phyloP scores from a whole-genome alignment of 495 filamentous ascomycete species.

The Aspergillus ellipticus region DNA sequence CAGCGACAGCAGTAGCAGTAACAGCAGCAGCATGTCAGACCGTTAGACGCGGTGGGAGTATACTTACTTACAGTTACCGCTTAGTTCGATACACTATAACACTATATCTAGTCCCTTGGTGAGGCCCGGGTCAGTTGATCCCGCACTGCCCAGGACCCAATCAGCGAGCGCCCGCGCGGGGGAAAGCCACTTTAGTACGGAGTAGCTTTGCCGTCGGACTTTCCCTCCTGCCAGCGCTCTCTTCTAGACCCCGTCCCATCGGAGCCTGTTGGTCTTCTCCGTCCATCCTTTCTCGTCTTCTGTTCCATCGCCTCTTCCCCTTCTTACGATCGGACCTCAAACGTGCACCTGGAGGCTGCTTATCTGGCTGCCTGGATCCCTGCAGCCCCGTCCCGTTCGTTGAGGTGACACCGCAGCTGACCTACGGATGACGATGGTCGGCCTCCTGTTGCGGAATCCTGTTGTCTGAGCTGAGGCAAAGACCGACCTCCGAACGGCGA shows the following conservation, averaged over 20 bases:
- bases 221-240: too few relatives aligned
- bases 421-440: conserved; percentile 4
- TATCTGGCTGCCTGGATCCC: conserved; percentile 15
- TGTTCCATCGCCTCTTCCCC: neutral
- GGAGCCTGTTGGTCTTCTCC: conserved; percentile 1
- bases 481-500: neutral
- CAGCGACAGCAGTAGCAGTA: neutral
- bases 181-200: neutral
- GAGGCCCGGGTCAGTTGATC: conserved; percentile 1
- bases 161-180: neutral
- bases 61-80: too few relatives aligned
- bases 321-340: neutral
- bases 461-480: conserved; percentile 10
- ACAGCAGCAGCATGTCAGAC: too few relatives aligned
- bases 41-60: too few relatives aligned
- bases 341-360: neutral
- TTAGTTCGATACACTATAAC: too few relatives aligned
- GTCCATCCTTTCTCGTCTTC: neutral
- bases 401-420: conserved; percentile 4
- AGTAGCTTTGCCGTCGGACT: too few relatives aligned
- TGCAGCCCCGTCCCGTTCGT: neutral
- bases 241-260: too few relatives aligned
- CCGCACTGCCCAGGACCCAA: conserved; percentile 7
- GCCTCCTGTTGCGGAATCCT: conserved; percentile 5
- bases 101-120: too few relatives aligned